Base-by-base conservation (phyloP, 2,329 filamentous ascomycete genomes). In the Calonectria hongkongensis region DNA sequence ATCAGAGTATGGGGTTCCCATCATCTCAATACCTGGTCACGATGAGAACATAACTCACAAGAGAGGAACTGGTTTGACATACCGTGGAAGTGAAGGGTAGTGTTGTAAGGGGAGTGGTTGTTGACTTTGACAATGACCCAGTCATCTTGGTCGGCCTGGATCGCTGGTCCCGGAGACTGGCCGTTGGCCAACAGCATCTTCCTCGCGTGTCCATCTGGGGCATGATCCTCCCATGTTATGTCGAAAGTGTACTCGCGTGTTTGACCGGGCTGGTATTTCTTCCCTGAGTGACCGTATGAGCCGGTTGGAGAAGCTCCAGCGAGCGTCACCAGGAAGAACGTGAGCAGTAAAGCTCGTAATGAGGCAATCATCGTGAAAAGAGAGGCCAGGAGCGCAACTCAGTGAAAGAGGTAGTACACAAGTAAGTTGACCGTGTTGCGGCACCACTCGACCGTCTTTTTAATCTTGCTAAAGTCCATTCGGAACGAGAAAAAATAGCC, bases 151-250 rank as follows among this genome's bases (percentile, higher is more conserved):
- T 86, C 82, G 10, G 89, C 85, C 60, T 88, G 86, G 10, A 94
- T 86, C 2, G 85, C 83, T 0, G 92, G 92, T 0, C 91, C 93
- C 0, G 92, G 92, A 62, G 89, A 91, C 76, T 90, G 86, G 13
- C 88, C 88, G 74, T 93, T 93, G 77, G 92, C 82, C 50, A 92
- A 83, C 73, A 88, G 77, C 82, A 88, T 86, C 48, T 86, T 74
- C 15, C 85, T 82, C 0, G 80, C 71, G 68, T 85, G 83, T 28
- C 90, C 89, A 81, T 88, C 85, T 0, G 87, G 87, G 0, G 84
- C 82, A 39, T 83, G 67, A 1, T 79, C 77, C 25, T 83, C 82
- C 83, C 84, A 87, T 6, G 85, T 85, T 33, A 85, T 48, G 3
- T 68, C 74, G 1, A 84, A 74, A 28, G 80, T 77, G 45, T 82